Conservation (phyloP, 1,139 yeast genomes). For the Kluyveromyces marxianus region DNA sequence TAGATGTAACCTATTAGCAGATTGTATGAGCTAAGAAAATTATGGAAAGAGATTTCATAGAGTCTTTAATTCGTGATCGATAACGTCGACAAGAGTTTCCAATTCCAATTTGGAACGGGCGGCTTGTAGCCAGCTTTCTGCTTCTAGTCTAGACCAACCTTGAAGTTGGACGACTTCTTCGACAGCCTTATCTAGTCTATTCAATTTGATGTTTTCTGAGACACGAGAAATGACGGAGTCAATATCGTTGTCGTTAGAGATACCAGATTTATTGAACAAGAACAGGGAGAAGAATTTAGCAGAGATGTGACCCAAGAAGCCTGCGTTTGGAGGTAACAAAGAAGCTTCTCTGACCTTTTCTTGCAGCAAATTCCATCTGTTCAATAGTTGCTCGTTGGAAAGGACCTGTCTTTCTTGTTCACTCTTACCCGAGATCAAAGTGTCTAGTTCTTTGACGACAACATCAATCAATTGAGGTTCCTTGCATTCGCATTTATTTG, state of each 20-base stretch:
- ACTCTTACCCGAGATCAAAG: constrained; percentile 5
- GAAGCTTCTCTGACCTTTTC: constrained; percentile 89
- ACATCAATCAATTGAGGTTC: constrained; percentile 21
- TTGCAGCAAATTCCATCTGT: constrained; percentile 66
- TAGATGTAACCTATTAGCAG: no score
- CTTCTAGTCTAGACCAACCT: constrained; percentile 90
- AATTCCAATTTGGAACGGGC: constrained; percentile 86
- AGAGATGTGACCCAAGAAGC: constrained; percentile 83
- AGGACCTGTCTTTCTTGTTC: constrained; percentile 17
- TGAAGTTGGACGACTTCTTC: constrained; percentile 84
- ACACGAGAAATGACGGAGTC: constrained; percentile 88
- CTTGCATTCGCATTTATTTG: constrained; percentile 18
- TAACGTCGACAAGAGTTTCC: constrained; percentile 60
- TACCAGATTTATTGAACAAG: constrained; percentile 56
- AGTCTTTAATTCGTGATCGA: constrained; percentile 35
- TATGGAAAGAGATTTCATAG: constrained; percentile 9
- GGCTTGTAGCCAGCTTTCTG: constrained; percentile 85
- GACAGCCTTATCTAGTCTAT: constrained; percentile 79
- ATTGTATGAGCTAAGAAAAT: no score
- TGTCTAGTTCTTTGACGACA: constrained; percentile 21
- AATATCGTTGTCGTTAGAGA: constrained; percentile 66
- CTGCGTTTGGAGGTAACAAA: constrained; percentile 88
- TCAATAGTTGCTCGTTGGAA: constrained; percentile 57
- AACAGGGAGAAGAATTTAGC: constrained; percentile 72
- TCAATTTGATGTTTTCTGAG: constrained; percentile 63